Base-by-base conservation (phyloP, 1,139 yeast genomes). In the Nematodospora anomalae region DNA sequence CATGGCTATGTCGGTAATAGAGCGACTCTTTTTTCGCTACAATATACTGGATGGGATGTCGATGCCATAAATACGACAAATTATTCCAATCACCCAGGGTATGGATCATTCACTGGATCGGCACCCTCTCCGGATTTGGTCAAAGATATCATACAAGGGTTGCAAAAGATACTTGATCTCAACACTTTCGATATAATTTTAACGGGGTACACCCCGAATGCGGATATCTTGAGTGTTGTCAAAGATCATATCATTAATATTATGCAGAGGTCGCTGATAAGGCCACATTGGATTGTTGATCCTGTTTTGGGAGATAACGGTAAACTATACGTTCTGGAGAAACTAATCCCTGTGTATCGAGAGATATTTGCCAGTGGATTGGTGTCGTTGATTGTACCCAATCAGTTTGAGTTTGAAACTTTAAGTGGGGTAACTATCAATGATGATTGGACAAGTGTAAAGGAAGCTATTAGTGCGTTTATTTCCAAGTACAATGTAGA, bases 171-270 rank as follows among this genome's bases (percentile, higher is more conserved):
- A 6, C 37, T 56, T 2, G 51, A 53, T 32, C 43, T 60, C 22
- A 50, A 59, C 23, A 56, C 55, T 4, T 85, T 84, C 52, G 76
- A 76, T 45, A 80, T 85, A 18, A 53, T 86, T 2, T 55, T 86
- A 36, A 80, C 89, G 0, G 95, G 95, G 0, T 87, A 87, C 52
- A 68, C 80, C 2, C 88, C 90, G 11, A 76, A 76, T 30, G 76
- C 74, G 2, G 71, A 62, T 23, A 72, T 77, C 1, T 65, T 83
- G 40, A 52, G 58, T 32, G 70, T 71, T 1, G 73, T 80, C 1
- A 74, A 73, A 30, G 57, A 64, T 15, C 70, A 79, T 28, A 51
- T 61, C 55, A 56, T 23, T 4, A 25, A 32, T 10, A 34, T 41
- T 3, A 42, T 51, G 28, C 35, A 42, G 26, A 31, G 33, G 7